Conservation (phyloP, 441 rosid species). For the Gossypium davidsonii region DNA sequence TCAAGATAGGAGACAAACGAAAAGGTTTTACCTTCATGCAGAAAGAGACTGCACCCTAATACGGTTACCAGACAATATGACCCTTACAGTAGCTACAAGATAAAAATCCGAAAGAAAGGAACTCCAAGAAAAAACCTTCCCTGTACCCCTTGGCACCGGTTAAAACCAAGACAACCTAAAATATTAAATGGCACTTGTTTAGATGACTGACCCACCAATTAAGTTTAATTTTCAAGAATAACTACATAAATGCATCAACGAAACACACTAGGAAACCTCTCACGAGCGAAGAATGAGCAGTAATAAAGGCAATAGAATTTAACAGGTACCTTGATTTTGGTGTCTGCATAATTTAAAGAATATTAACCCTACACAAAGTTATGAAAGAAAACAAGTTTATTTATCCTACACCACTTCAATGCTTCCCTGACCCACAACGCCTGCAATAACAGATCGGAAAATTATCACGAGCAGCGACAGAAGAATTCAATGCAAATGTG, state of each 20-base stretch:
- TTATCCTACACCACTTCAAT: constrained; percentile 42
- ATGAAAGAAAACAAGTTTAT: constrained; percentile 17
- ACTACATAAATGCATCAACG: background rate
- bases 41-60: background rate
- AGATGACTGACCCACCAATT: constrained; percentile 2
- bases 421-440: constrained; percentile 60
- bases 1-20: background rate
- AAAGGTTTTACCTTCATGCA: background rate
- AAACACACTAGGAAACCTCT: constrained; percentile 18
- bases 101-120: background rate
- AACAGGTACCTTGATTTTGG: constrained; percentile 68
- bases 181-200: constrained; percentile 13
- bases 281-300: background rate
- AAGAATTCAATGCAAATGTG: constrained; percentile 51
- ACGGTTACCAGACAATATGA: background rate
- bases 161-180: constrained; percentile 4
- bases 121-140: constrained; percentile 19
- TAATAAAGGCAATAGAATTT: constrained; percentile 3
- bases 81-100: background rate
- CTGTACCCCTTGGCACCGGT: background rate
- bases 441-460: constrained; percentile 31
- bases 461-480: constrained; percentile 23
- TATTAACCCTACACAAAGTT: constrained; percentile 23
- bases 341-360: constrained; percentile 64
- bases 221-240: background rate